These are phyloP conservation scores for Entelexis sorbosivorans DNA, from an alignment of 1,139 yeast genomes.

Conservation along the genomic window DNA sequence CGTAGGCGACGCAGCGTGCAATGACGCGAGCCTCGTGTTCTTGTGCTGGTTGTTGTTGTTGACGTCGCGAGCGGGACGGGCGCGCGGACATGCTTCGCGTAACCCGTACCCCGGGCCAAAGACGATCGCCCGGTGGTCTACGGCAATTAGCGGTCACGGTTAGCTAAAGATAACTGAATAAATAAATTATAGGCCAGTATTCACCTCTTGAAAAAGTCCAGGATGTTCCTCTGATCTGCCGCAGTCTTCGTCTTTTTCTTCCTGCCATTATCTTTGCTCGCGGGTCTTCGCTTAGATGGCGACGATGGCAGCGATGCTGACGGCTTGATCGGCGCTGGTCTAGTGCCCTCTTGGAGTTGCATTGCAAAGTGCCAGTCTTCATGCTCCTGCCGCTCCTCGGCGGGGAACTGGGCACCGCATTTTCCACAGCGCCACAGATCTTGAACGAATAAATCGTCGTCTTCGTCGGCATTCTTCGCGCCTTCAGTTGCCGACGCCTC, in stretches of 20 bases:
- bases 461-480: neutral
- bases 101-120: too few relatives aligned
- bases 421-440: conserved; percentile 22
- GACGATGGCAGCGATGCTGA: neutral
- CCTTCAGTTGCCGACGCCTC: too few relatives aligned
- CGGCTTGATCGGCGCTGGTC: neutral
- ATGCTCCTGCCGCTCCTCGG: conserved; percentile 28
- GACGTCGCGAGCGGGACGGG: too few relatives aligned
- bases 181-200: neutral
- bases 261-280: neutral
- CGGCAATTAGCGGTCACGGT: too few relatives aligned
- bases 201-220: conserved; percentile 14
- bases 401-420: conserved; percentile 24
- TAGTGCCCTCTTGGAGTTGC: conserved; percentile 35
- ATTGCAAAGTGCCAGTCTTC: conserved; percentile 35
- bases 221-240: conserved; percentile 12
- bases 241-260: neutral
- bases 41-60: neutral
- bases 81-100: too few relatives aligned
- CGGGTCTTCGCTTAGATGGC: neutral
- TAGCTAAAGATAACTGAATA: neutral
- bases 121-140: too few relatives aligned
- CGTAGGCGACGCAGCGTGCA: neutral
- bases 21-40: neutral
- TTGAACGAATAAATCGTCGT: conserved; percentile 7